Evolutionary conservation across 306 rosid genomes (phyloP), one percentile per base, ranked within the genome.

Genomic region (Inga leiocalycina): DNA sequence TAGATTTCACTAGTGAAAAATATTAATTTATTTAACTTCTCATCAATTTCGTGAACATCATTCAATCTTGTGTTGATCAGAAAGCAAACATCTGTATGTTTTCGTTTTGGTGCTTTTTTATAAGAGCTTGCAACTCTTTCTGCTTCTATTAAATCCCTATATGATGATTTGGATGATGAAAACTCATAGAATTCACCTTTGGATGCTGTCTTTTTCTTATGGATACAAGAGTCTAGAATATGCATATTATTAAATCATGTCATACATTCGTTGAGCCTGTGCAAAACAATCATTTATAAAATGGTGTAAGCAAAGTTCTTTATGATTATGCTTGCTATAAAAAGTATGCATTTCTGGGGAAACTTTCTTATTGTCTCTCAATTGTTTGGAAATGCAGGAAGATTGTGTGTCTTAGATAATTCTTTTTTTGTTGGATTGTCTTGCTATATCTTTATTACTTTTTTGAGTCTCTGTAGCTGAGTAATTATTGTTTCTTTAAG

Each of bases 401-500:
- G 24, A 54, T 39, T 54, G 22, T 54, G 59, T 52, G 7, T 54
- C 24, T 56, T 56, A 19, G 24, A 14, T 56, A 27, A 17, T 71
- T 35, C 56, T 19, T 76, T 10, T 56, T 4, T 57, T n/a, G 19
- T 16, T 56, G 20, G 13, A 44, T 56, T 17, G 71, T 48, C 44
- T 3, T 39, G 44, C 6, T 27, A 27, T 39, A 39, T 39, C 44
- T 6, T 39, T 39, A 27, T 27, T 27, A 27, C 27, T 27, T 27
- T 27, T 27, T 27, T 27, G 27, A 27, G 27, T 27, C 27, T 3
- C 6, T 88, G 87, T 93, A 95, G 99, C 87, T 95, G 80, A 87
- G 97, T 83, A 94, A 95, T 54, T 95, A 90, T 85, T 84, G 91
- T 75, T 95, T 97, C 45, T 92, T 91, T 67, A 95, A 95, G 88